Conservation (phyloP, 768 basidiomycete species). For the Amanita molliuscula region DNA sequence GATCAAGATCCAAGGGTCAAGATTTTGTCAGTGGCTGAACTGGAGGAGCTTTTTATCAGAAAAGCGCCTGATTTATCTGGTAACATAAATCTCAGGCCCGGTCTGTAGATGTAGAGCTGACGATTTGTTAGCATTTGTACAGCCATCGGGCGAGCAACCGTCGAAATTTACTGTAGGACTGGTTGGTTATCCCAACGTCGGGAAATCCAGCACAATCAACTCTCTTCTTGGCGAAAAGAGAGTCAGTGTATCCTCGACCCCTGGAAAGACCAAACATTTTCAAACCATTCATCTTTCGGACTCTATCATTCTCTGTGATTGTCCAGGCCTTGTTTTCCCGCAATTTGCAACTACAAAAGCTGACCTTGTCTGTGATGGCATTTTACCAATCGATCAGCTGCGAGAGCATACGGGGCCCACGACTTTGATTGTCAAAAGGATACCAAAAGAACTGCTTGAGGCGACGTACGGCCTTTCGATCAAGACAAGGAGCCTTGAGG, state of each 20-base stretch:
- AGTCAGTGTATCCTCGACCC: conserved; percentile 96
- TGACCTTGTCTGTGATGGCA: conserved; percentile 92
- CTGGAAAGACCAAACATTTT: conserved; percentile 98
- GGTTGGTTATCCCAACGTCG: conserved; percentile 98
- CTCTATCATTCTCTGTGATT: conserved; percentile 84
- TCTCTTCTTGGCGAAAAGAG: conserved; percentile 92
- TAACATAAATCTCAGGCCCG: conserved; percentile 19
- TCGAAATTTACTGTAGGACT: conserved; percentile 73
- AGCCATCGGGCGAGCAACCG: conserved; percentile 44
- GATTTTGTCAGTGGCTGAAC: conserved; percentile 76
- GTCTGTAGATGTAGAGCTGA: not conserved
- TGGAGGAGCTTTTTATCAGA: conserved; percentile 73
- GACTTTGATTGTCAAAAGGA: conserved; percentile 63
- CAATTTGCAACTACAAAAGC: conserved; percentile 97
- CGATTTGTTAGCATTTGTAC: conserved; percentile 42
- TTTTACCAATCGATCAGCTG: conserved; percentile 95
- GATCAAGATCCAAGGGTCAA: conserved; percentile 63
- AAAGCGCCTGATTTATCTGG: conserved; percentile 64
- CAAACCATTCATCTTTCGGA: conserved; percentile 95
- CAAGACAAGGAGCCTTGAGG: conserved; percentile 51
- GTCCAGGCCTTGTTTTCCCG: conserved; percentile 96
- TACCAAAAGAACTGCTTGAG: conserved; percentile 81
- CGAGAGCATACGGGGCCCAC: conserved; percentile 85
- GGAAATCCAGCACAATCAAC: conserved; percentile 97
- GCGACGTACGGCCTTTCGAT: conserved; percentile 82